Evolutionary conservation across 2,329 filamentous ascomycete genomes (phyloP).

Genomic region (Calonectria crousiana): DNA sequence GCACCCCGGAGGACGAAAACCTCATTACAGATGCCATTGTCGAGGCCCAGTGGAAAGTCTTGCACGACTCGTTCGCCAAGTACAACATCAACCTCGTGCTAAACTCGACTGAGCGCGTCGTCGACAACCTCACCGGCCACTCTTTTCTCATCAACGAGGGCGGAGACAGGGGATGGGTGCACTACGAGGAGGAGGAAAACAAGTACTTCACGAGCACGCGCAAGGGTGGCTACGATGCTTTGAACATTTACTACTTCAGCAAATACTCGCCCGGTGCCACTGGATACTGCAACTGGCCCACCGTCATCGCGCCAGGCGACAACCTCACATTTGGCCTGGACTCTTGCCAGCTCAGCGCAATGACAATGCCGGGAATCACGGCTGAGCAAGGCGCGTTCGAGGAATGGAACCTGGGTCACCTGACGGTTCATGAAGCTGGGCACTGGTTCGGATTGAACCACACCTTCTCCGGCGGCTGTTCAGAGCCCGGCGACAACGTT

Average conservation of each 20-base stretch:
- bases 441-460: background rate
- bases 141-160: constrained; percentile 40
- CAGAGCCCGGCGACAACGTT: constrained; percentile 49
- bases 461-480: constrained; percentile 53
- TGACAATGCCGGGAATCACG: background rate
- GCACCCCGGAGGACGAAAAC: constrained; percentile 37
- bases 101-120: constrained; percentile 40
- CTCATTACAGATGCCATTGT: constrained; percentile 27
- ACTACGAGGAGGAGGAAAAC: background rate
- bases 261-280: constrained; percentile 25
- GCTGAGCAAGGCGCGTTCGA: background rate
- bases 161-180: constrained; percentile 23
- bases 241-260: constrained; percentile 46
- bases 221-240: constrained; percentile 14
- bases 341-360: constrained; percentile 3
- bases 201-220: background rate
- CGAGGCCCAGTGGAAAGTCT: constrained; percentile 2
- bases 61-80: constrained; percentile 34
- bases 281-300: constrained; percentile 27
- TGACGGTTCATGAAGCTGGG: background rate
- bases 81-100: constrained; percentile 39
- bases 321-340: background rate
- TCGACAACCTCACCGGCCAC: constrained; percentile 37
- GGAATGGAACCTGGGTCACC: background rate
- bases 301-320: background rate